Base-by-base conservation (phyloP, 352 stramenopile genomes). In the Globisporangium okanoganense region DNA sequence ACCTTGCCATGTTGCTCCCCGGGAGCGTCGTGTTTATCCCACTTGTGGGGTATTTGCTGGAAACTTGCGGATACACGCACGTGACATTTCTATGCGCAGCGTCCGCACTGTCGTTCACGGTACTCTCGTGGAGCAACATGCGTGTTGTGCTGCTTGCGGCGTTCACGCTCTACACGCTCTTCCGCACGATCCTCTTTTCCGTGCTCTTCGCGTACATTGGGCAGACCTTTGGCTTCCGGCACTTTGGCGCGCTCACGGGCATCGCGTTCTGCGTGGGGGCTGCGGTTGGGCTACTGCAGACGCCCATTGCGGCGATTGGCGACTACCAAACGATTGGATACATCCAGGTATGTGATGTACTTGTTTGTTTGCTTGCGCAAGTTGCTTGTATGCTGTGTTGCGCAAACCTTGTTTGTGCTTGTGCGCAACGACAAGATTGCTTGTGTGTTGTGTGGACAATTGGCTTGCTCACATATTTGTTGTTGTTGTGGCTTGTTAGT, bases 151-250 rank as follows among this genome's bases (percentile, higher is more conserved):
- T 94, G 51, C 54, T 92, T 22, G 59, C 63, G 2, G 73, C 72
- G 31, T 96, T 96, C 60, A 56, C 79, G 29, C 69, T 78, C 3
- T 95, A 96, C 65, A 74, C 82, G 4, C 72, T 95, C 31, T 96
- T 93, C 61, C 74, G 88, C 45, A 85, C 85, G 51, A 88, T 92
- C 70, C 72, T 95, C 27, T 96, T 90, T 58, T 78, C 86, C 33
- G 69, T 94, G 60, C 72, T 92, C 49, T 96, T 96, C 63, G 80
- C 83, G 48, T 92, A 87, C 29, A 54, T 96, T 22, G 84, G 84
- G 14, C 73, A 90, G 48, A 76, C 71, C 47, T 87, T 96, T 38
- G 88, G 88, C 27, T 95, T 94, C 69, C 76, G 84, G 56, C 87
- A 95, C 67, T 95, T 90, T 66, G 88, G 88, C 14, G 78, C 89